Evolutionary conservation across 805 yeast genomes (phyloP).

Genomic region (Ogataea kodamae): DNA sequence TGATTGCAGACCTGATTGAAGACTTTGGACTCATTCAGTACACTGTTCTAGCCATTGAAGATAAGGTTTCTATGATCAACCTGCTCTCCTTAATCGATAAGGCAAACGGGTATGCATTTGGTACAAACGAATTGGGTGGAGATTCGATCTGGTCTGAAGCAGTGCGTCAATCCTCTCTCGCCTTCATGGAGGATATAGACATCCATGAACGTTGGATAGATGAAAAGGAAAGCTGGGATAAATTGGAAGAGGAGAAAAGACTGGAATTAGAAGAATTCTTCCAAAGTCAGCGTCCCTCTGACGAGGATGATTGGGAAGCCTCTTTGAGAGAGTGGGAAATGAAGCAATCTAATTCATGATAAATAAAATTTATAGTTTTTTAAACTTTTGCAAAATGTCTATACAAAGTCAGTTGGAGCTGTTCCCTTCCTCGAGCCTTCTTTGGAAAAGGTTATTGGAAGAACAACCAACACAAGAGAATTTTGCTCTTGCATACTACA

Average conservation of each 20-base stretch:
- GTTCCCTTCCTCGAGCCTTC: constrained; percentile 9
- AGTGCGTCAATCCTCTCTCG: constrained; percentile 62
- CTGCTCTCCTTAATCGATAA: constrained; percentile 76
- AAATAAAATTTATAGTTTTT: constrained; percentile 1
- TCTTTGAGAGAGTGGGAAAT: constrained; percentile 60
- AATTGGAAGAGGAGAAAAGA: constrained; percentile 47
- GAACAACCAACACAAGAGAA: constrained; percentile 1
- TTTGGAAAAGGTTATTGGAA: constrained; percentile 13
- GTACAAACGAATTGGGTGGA: constrained; percentile 93
- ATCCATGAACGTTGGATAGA: constrained; percentile 96
- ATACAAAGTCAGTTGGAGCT: constrained; percentile 3
- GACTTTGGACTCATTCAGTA: constrained; percentile 86
- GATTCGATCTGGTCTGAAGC: constrained; percentile 98
- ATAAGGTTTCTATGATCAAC: constrained; percentile 86
- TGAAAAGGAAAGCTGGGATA: constrained; percentile 73
- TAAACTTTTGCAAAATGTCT: constrained; percentile 1
- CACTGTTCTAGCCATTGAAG: constrained; percentile 87
- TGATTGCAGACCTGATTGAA: constrained; percentile 77
- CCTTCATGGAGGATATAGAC: constrained; percentile 57
- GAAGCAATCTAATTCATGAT: constrained; percentile 10
- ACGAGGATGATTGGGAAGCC: constrained; percentile 70
- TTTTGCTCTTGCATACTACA: constrained; percentile 7
- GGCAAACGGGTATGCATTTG: constrained; percentile 91
- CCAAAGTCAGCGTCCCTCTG: constrained; percentile 41
- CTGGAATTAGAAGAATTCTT: constrained; percentile 35